Evolutionary conservation across 2,329 filamentous ascomycete species (phyloP).

Genomic region (Botrytis aclada): DNA sequence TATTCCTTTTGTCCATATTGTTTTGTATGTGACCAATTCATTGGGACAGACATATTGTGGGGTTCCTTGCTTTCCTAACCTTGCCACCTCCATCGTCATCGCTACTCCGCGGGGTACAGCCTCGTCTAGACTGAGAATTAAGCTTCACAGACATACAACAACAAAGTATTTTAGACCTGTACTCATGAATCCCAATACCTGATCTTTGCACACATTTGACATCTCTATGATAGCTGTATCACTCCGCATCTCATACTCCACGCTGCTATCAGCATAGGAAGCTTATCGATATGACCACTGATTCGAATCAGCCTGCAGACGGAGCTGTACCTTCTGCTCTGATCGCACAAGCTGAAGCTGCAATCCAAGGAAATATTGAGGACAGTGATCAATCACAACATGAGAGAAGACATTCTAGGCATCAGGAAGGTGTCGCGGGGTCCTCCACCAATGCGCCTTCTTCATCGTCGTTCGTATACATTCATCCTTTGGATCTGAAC

Average conservation of each 20-base stretch:
- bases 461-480: slow-evolving; percentile 12
- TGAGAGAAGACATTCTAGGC: slow-evolving; percentile 15
- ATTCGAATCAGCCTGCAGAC: slow-evolving; percentile 15
- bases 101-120: neutral
- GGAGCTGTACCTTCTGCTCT: slow-evolving; percentile 28
- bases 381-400: slow-evolving; percentile 17
- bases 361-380: slow-evolving; percentile 34
- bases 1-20: neutral
- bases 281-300: slow-evolving; percentile 15
- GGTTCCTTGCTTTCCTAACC: neutral
- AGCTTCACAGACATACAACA: neutral
- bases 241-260: neutral
- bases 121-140: neutral
- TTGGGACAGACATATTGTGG: neutral
- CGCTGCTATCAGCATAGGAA: neutral
- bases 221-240: neutral
- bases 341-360: slow-evolving; percentile 37
- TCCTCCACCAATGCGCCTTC: neutral
- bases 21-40: neutral
- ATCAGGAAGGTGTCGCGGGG: neutral
- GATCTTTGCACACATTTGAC: neutral
- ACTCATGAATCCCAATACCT: neutral
- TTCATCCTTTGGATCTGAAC: neutral
- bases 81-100: neutral
- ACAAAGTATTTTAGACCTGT: slow-evolving; percentile 1